Evolutionary conservation across 306 rosid species (phyloP), one percentile per base, ranked within the genome.

Genomic region (Erythrophleum fordii): DNA sequence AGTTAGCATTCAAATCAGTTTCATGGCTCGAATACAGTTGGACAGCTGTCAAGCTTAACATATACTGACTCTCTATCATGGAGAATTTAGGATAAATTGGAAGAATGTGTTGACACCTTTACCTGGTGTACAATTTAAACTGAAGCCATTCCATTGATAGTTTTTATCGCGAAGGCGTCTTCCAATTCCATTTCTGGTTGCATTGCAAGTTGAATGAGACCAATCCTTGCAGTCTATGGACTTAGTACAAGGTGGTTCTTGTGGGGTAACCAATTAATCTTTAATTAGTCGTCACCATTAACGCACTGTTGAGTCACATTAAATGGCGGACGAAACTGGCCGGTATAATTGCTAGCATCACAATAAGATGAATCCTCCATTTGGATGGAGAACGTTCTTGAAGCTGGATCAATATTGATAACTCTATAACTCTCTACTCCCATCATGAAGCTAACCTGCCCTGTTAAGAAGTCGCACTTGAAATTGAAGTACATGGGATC

Each of bases 171-270:
- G 86, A 35, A 18, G 73, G 62, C 90, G 84, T 51, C 83, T 86
- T 1, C 14, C 46, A 8, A 6, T 42, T 42, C 11, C 46, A 8
- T 49, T 17, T 0, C 4, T 39, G 76, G 84, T 5, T 35, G 74
- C 5, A 35, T 13, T 72, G 84, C 94, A 90, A 11, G 51, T 68
- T 13, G 94, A 90, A 73, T 84, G 52, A 1, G 67, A 56, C 86
- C 83, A 90, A 42, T 37, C 13, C 0, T 0, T 10, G 86, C 90
- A 90, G 62, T 71, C 49, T 16, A 0, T 4, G 2, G 48, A 25
- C 1, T 76, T 5, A 34, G 0, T 56, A 72, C 91, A 90, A 8
- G 22, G 16, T 0, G 89, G 89, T 52, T 69, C 80, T 3, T 8
- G 46, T 4, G 87, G 64, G 69, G 72, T 26, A 0, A 0, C 93